A percentile compares a stretch with the other conserved stretches of the same genome.
Evolutionary conservation across 768 basidiomycete species (phyloP).

Genomic region (Phlegmacium glaucopus): DNA sequence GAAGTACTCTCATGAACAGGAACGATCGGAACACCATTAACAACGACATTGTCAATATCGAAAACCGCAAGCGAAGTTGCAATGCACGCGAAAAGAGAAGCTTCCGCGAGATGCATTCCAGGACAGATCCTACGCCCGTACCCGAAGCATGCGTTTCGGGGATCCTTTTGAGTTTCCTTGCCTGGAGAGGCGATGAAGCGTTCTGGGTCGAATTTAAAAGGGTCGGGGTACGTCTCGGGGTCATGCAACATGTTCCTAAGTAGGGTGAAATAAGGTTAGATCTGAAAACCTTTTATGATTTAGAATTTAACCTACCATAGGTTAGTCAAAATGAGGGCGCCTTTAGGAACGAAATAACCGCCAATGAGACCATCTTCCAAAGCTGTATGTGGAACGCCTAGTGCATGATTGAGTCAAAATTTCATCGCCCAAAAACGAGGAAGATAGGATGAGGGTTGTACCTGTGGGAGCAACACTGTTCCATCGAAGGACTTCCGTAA

Average conservation of each 20-base stretch:
- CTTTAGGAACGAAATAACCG: constrained; percentile 49
- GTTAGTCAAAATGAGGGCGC: constrained; percentile 42
- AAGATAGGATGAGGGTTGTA: constrained; percentile 9
- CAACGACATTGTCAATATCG: constrained; percentile 40
- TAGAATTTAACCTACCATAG: constrained; percentile 34
- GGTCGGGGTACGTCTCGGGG: constrained; percentile 43
- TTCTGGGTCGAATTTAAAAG: constrained; percentile 46
- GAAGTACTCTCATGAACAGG: constrained; percentile 43
- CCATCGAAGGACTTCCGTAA: constrained; percentile 31
- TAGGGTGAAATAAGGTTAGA: neutral
- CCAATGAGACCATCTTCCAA: constrained; percentile 40
- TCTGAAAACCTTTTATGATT: neutral
- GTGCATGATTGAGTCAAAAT: neutral
- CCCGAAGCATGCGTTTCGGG: constrained; percentile 41
- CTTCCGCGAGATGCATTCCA: constrained; percentile 50
- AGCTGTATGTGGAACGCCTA: constrained; percentile 44
- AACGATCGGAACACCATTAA: constrained; percentile 41
- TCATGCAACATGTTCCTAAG: constrained; percentile 56
- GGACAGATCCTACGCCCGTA: constrained; percentile 46
- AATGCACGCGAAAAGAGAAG: constrained; percentile 42
- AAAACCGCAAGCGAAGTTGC: constrained; percentile 46
- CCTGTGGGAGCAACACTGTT: constrained; percentile 44
- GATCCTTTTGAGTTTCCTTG: constrained; percentile 34
- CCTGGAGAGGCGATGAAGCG: constrained; percentile 34
- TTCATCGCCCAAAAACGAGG: neutral